phyloP scores from a whole-genome alignment of 2,329 filamentous ascomycete genomes.

The Fusarium goolgardi region DNA sequence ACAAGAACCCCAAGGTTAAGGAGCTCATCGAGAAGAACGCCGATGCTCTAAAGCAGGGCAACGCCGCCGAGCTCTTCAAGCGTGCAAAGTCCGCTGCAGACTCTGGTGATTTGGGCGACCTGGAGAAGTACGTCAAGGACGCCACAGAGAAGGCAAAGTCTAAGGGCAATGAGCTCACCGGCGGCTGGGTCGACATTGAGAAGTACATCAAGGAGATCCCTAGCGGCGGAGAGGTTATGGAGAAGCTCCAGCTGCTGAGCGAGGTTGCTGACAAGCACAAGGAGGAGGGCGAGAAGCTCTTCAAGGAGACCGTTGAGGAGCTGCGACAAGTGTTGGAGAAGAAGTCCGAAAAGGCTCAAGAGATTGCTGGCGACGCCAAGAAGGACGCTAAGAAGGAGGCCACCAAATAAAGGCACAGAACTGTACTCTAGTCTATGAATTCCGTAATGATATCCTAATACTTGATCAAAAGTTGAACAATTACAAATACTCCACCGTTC shows the following conservation, averaged over 20 bases:
- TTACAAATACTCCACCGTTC: neutral
- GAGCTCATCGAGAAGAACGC: constrained; percentile 77
- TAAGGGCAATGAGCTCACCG: constrained; percentile 53
- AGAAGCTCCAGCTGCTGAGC: constrained; percentile 73
- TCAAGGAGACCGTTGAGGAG: constrained; percentile 76
- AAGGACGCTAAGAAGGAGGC: constrained; percentile 61
- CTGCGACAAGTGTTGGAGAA: constrained; percentile 72
- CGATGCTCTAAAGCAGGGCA: constrained; percentile 74
- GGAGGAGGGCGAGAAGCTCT: constrained; percentile 74
- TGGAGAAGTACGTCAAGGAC: constrained; percentile 52
- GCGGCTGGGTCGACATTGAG: constrained; percentile 63
- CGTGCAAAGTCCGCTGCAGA: constrained; percentile 71
- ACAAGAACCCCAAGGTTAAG: constrained; percentile 82
- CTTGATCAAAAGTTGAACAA: constrained; percentile 20
- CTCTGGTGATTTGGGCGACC: constrained; percentile 66
- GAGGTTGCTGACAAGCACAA: constrained; percentile 75
- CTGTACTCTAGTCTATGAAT: constrained; percentile 23
- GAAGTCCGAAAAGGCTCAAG: constrained; percentile 66
- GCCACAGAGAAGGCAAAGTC: constrained; percentile 58
- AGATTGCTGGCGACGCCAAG: constrained; percentile 67
- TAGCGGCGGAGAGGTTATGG: constrained; percentile 71
- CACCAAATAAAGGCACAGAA: constrained; percentile 49
- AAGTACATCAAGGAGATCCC: constrained; percentile 75
- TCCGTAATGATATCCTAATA: constrained; percentile 28
- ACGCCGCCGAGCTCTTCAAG: constrained; percentile 71